Conservation (phyloP, 179 eudicot species). For the Heliamphora pulchella region DNA sequence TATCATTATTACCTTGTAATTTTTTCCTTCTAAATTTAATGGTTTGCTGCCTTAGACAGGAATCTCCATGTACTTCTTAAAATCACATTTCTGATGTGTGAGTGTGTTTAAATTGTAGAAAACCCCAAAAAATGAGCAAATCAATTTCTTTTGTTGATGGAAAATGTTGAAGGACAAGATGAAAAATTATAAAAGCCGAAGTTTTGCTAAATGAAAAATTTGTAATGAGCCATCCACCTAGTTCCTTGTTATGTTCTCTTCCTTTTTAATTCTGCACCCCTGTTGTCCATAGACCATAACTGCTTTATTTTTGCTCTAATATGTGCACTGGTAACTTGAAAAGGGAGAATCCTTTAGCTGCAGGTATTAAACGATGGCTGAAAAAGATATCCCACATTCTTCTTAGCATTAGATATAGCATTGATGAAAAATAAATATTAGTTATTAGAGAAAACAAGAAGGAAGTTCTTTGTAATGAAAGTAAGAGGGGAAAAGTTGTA, state of each 20-base stretch:
- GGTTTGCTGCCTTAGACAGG: neutral
- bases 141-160: neutral
- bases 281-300: neutral
- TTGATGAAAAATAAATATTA: too few species aligned
- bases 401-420: neutral
- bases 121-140: neutral
- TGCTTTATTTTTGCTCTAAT: too few species aligned
- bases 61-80: neutral
- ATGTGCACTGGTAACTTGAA: neutral
- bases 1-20: neutral
- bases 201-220: neutral
- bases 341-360: neutral
- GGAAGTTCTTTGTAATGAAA: neutral
- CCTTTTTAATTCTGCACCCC: neutral
- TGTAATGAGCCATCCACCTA: neutral
- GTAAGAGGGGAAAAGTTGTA: neutral
- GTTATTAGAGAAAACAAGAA: neutral
- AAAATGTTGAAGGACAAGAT: neutral
- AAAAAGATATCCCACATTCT: neutral
- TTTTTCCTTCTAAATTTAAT: neutral
- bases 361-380: neutral
- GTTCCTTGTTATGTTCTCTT: neutral
- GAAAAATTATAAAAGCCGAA: neutral
- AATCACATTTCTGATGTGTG: neutral
- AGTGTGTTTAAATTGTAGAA: neutral